phyloP scores from a whole-genome alignment of 306 rosid species.

The Vicia faba region DNA sequence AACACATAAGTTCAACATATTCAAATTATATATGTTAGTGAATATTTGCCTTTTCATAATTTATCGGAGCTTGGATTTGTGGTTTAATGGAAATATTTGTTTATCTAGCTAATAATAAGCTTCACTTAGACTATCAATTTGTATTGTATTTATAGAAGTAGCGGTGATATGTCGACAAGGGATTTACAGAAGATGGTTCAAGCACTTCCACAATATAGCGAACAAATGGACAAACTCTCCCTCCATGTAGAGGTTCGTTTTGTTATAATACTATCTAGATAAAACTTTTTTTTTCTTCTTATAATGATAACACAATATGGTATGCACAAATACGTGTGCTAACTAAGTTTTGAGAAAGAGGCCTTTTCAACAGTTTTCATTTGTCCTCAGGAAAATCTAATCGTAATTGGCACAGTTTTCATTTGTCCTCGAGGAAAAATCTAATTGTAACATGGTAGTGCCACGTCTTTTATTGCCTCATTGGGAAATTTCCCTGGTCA shows the following conservation, averaged over 20 bases:
- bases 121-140: constrained; percentile 29
- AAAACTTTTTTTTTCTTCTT: background rate
- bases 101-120: constrained; percentile 21
- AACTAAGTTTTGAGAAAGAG: constrained; percentile 14
- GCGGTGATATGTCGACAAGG: constrained; percentile 79
- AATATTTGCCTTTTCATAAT: constrained; percentile 33
- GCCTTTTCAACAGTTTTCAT: constrained; percentile 14
- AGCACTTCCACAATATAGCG: constrained; percentile 98
- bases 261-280: constrained; percentile 23
- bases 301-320: constrained; percentile 26
- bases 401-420: background rate
- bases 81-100: constrained; percentile 28
- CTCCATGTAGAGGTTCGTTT: constrained; percentile 91
- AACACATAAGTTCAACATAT: background rate
- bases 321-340: constrained; percentile 24
- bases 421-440: constrained; percentile 21
- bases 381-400: constrained; percentile 21
- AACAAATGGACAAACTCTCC: constrained; percentile 94
- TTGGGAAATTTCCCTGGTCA: background rate
- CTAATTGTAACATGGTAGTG: constrained; percentile 2
- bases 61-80: constrained; percentile 16
- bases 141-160: constrained; percentile 52
- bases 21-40: background rate
- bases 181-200: constrained; percentile 96
- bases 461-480: constrained; percentile 4